phyloP scores from a whole-genome alignment of 164 flowering plant species.

The grape (Vitis vinifera) region DNA sequence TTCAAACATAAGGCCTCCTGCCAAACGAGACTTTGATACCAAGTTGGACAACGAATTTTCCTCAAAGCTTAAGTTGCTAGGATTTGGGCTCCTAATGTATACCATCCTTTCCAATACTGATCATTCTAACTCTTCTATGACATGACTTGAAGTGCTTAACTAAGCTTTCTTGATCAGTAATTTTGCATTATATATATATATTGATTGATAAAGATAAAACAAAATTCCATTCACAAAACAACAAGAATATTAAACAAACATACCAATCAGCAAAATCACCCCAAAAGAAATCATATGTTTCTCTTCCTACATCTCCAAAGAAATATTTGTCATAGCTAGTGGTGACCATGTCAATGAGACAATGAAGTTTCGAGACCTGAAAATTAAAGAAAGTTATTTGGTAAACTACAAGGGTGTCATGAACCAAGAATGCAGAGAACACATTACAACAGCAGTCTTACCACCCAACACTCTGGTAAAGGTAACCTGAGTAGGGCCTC shows the following conservation, averaged over 20 bases:
- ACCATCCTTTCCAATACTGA: too few species aligned
- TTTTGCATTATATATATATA: too few species aligned
- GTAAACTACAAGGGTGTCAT: background rate
- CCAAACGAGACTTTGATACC: too few species aligned
- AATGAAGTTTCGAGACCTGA: slow-evolving; percentile 89
- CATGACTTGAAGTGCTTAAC: too few species aligned
- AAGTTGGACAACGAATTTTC: too few species aligned
- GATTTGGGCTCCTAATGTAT: too few species aligned
- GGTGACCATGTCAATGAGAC: slow-evolving; percentile 74
- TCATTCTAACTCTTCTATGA: too few species aligned
- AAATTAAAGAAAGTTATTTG: slow-evolving; percentile 7
- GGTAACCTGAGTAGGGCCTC: slow-evolving; percentile 57
- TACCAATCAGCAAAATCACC: slow-evolving; percentile 98
- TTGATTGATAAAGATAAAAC: background rate
- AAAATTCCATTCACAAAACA: background rate
- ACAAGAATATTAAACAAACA: slow-evolving; percentile 5
- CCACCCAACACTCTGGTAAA: slow-evolving; percentile 97
- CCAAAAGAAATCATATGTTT: slow-evolving; percentile 92
- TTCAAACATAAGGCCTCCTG: too few species aligned
- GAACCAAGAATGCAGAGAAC: slow-evolving; percentile 3
- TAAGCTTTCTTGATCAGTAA: too few species aligned
- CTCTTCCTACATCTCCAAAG: slow-evolving; percentile 92
- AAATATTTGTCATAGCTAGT: slow-evolving; percentile 82
- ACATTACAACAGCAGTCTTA: slow-evolving; percentile 29
- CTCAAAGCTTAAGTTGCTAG: too few species aligned